phyloP scores from a whole-genome alignment of 176 grass and related monocot species.

The Juncus effusus region DNA sequence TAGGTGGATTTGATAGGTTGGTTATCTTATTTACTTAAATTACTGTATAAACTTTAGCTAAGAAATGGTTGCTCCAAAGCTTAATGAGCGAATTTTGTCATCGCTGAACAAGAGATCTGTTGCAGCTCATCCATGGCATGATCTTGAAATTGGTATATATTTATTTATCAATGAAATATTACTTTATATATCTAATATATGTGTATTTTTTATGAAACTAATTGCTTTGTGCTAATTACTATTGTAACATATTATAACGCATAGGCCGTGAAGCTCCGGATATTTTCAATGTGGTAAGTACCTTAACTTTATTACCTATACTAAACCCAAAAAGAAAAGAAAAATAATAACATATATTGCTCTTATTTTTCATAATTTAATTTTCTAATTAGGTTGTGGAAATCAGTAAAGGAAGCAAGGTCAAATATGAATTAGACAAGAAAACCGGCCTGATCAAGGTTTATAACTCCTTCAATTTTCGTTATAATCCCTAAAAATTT shows the following conservation, averaged over 20 bases:
- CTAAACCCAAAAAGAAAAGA: neutral
- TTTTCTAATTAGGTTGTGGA: conserved; percentile 35
- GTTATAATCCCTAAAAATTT: neutral
- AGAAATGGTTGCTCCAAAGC: conserved; percentile 33
- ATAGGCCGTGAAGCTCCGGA: conserved; percentile 40
- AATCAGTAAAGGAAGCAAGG: conserved; percentile 48
- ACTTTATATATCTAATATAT: neutral
- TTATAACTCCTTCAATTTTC: neutral
- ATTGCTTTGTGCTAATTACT: neutral
- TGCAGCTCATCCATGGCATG: conserved; percentile 94
- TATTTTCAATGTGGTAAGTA: conserved; percentile 54
- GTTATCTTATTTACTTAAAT: too few relatives aligned
- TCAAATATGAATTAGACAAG: conserved; percentile 53
- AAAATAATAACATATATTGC: neutral
- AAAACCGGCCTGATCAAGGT: conserved; percentile 50
- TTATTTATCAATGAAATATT: neutral
- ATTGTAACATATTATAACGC: neutral
- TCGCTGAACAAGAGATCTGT: conserved; percentile 76
- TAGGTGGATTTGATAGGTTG: too few relatives aligned
- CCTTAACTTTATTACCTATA: neutral
- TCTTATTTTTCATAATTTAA: neutral
- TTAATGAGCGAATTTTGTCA: conserved; percentile 88
- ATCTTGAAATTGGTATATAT: conserved; percentile 75
- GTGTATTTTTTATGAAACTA: neutral
- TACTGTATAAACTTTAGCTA: too few relatives aligned